Evolutionary conservation across 805 yeast species (phyloP).

Genomic region (Starmera caribaea): DNA sequence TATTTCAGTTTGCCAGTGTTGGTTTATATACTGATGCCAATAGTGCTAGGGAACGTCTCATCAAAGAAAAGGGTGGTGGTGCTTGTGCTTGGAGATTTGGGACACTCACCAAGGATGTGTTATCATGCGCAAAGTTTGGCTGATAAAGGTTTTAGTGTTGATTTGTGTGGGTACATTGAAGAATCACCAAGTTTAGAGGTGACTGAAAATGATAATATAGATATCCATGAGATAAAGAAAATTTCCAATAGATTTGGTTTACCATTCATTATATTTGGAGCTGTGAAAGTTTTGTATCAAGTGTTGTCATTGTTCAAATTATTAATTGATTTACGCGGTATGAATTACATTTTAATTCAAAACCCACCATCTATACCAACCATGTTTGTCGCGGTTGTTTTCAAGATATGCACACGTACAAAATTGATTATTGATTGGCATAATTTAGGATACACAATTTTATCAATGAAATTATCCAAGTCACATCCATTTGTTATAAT

Average conservation of each 20-base stretch:
- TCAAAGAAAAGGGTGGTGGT: slow-evolving; percentile 52
- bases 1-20: slow-evolving; percentile 33
- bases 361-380: slow-evolving; percentile 93
- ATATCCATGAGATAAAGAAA: slow-evolving; percentile 36
- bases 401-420: slow-evolving; percentile 43
- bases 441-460: slow-evolving; percentile 78
- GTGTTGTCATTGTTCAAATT: slow-evolving; percentile 33
- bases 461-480: slow-evolving; percentile 52
- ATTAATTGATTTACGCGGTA: slow-evolving; percentile 45
- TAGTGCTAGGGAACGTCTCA: slow-evolving; percentile 23
- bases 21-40: slow-evolving; percentile 25
- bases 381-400: slow-evolving; percentile 50
- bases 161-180: slow-evolving; percentile 75
- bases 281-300: slow-evolving; percentile 51
- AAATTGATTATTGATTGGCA: slow-evolving; percentile 90
- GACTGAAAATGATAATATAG: slow-evolving; percentile 39
- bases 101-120: slow-evolving; percentile 91
- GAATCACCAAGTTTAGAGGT: slow-evolving; percentile 42
- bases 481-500: slow-evolving; percentile 53
- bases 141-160: slow-evolving; percentile 60
- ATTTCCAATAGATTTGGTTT: slow-evolving; percentile 27
- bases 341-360: slow-evolving; percentile 65
- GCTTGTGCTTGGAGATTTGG: slow-evolving; percentile 85
- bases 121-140: slow-evolving; percentile 80
- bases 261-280: slow-evolving; percentile 51